phyloP scores from a whole-genome alignment of 2,329 filamentous ascomycete species.

The Trichoderma sp. region DNA sequence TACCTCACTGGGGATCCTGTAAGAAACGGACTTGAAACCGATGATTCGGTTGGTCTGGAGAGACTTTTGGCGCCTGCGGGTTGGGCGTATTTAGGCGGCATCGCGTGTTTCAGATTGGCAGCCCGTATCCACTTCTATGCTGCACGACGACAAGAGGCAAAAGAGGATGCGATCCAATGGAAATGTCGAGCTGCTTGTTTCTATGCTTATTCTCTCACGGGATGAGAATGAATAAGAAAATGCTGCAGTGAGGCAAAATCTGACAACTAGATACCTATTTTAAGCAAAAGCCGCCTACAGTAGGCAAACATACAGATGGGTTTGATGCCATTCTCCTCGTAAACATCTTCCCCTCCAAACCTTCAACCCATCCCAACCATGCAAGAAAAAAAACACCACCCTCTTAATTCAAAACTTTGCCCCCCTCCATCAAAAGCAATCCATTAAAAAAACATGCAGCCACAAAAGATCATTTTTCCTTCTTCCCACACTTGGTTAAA shows the following conservation, averaged over 20 bases:
- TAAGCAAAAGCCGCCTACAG: not conserved
- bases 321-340: too few relatives aligned
- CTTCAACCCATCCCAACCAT: not conserved
- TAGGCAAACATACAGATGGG: too few relatives aligned
- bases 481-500: not conserved
- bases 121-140: constrained; percentile 6
- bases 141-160: not conserved
- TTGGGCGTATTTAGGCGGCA: not conserved
- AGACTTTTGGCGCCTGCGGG: not conserved
- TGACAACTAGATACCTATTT: not conserved
- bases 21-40: not conserved
- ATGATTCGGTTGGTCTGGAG: not conserved
- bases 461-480: not conserved
- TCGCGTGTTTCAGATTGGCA: constrained; percentile 9
- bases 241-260: not conserved
- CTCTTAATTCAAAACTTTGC: not conserved
- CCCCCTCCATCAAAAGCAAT: not conserved
- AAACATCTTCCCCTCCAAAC: not conserved
- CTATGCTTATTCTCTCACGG: not conserved
- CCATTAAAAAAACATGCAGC: not conserved
- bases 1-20: not conserved
- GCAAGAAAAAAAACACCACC: not conserved
- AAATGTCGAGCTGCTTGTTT: not conserved
- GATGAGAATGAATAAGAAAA: not conserved
- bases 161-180: not conserved